Conservation (phyloP, 2,329 filamentous ascomycete species). For the Penicillium sp. region DNA sequence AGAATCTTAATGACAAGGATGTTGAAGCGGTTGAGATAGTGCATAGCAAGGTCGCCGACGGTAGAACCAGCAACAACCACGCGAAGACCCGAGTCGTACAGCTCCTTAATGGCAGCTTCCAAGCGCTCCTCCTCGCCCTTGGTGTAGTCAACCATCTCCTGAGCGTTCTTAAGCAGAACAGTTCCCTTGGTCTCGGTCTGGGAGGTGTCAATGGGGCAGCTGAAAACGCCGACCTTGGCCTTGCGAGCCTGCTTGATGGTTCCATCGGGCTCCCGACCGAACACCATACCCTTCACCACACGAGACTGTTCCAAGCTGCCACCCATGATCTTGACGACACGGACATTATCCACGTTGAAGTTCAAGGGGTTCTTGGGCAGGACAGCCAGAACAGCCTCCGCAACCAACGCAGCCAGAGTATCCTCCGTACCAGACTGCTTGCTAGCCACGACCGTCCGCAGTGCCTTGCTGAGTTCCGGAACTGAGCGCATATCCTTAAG, state of each 20-base stretch:
- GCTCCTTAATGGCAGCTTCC: slow-evolving; percentile 87
- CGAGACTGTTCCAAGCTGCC: slow-evolving; percentile 90
- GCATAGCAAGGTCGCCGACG: slow-evolving; percentile 92
- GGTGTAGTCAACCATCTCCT: slow-evolving; percentile 98
- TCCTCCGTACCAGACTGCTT: slow-evolving; percentile 96
- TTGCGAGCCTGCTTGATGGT: slow-evolving; percentile 83
- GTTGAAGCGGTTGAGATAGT: slow-evolving; percentile 96
- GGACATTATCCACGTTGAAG: slow-evolving; percentile 99
- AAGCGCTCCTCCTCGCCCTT: slow-evolving; percentile 94
- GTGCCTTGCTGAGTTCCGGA: slow-evolving; percentile 86
- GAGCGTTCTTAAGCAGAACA: slow-evolving; percentile 90
- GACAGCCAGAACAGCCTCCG: slow-evolving; percentile 79
- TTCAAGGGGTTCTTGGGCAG: slow-evolving; percentile 92
- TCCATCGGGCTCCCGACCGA: slow-evolving; percentile 91
- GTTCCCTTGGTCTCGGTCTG: slow-evolving; percentile 99
- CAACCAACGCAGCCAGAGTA: slow-evolving; percentile 78
- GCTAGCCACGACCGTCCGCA: slow-evolving; percentile 90
- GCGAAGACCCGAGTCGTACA: slow-evolving; percentile 87
- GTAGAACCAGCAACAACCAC: slow-evolving; percentile 90
- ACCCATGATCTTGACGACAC: slow-evolving; percentile 99
- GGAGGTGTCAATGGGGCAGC: slow-evolving; percentile 89
- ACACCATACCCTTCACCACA: slow-evolving; percentile 98
- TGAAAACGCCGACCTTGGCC: slow-evolving; percentile 96
- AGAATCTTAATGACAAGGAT: slow-evolving; percentile 96
- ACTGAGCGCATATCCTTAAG: slow-evolving; percentile 79